A percentile compares a stretch with the other conserved stretches of the same genome.
Evolutionary conservation across 441 rosid species (phyloP).

Genomic region (Jatropha podagrica): DNA sequence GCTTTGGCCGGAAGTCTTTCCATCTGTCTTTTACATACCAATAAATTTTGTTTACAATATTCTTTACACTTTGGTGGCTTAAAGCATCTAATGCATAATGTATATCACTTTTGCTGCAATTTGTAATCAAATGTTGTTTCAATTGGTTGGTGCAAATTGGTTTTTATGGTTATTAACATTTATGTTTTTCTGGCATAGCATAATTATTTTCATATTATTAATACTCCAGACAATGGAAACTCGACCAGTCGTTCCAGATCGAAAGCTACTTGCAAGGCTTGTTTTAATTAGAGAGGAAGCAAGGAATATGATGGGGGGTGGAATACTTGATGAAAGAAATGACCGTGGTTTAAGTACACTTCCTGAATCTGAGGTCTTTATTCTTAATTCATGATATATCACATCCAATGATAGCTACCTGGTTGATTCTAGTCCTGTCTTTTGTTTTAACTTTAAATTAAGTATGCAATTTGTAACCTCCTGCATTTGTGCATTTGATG

Average conservation of each 20-base stretch:
- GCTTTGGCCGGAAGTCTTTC: background rate
- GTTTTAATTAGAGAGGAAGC: slow-evolving; percentile 97
- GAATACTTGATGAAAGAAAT: slow-evolving; percentile 94
- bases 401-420: slow-evolving; percentile 2
- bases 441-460: background rate
- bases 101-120: background rate
- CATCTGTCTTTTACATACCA: background rate
- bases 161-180: background rate
- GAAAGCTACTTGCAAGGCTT: slow-evolving; percentile 87
- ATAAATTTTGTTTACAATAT: background rate
- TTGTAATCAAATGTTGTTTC: background rate
- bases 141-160: background rate
- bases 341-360: slow-evolving; percentile 90
- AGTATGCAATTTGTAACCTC: background rate
- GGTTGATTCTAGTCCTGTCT: slow-evolving; percentile 8
- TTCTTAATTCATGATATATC: slow-evolving; percentile 10
- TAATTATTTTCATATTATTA: background rate
- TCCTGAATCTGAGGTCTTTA: slow-evolving; percentile 86
- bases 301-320: slow-evolving; percentile 96
- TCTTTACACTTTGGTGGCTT: background rate
- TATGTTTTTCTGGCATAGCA: slow-evolving; percentile 2
- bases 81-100: background rate
- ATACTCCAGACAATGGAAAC: slow-evolving; percentile 83
- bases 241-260: slow-evolving; percentile 76
- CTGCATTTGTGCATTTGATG: background rate